Evolutionary conservation across 1,139 yeast species (phyloP), one percentile per base, ranked within the genome.

Genomic region (Zygoascus sp.): DNA sequence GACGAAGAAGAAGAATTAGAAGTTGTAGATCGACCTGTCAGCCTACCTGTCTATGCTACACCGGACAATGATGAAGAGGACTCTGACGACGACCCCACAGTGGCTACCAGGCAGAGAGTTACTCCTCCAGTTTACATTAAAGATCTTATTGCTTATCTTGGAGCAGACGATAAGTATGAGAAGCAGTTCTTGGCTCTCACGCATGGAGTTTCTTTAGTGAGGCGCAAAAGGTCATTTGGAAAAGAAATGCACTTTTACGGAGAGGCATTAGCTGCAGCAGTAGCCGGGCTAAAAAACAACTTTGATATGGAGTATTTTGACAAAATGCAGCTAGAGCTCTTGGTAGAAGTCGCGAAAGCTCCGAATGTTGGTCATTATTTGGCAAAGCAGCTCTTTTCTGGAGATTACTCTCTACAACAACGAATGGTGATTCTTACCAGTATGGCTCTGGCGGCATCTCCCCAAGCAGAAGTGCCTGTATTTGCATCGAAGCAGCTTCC

Each of bases 401-500:
- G 87, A 0, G 94, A 83, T 59, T 80, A 79, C 55, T 81, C 88
- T 0, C 65, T 83, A 16, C 83, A 79, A 53, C 82, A 78, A 52
- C 63, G 90, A 40, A 68, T 82, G 59, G 63, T 71, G 47, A 68
- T 82, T 17, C 62, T 83, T 25, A 72, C 84, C 1, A 67, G 80
- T 0, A 59, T 81, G 13, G 77, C 83, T 0, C 63, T 81, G 34
- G 76, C 81, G 3, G 61, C 58, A 2, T 61, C 84, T 46, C 81
- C 79, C 52, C 65, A 81, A 13, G 65, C 77, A 39, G 82, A 76
- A 53, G 68, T 52, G 20, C 48, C 41, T 10, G 34, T 21, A 66
- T 73, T 55, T 38, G 68, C 79, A 0, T 62, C 78, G 0, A 72
- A 74, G 49, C 59, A 54, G 50, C 67, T 82, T 17, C 84, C 87